These are phyloP conservation scores for Trichoderma sp. DNA, from an alignment of 2,329 filamentous ascomycete species.

Conservation along the genomic window DNA sequence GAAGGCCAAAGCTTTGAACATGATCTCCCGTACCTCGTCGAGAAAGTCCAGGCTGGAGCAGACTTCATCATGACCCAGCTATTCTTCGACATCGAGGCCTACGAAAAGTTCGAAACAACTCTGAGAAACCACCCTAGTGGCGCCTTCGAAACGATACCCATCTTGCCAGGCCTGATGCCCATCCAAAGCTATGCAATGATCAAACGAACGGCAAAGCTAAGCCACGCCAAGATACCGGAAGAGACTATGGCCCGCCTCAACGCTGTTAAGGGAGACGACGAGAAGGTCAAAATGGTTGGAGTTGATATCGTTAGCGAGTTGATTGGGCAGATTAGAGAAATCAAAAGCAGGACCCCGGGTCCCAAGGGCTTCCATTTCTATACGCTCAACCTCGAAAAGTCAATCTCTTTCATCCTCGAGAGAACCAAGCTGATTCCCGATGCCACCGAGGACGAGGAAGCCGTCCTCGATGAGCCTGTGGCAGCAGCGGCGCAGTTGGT, in stretches of 20 bases:
- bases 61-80: constrained; percentile 99
- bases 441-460: constrained; percentile 50
- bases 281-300: constrained; percentile 74
- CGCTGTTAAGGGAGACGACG: constrained; percentile 73
- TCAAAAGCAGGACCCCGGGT: constrained; percentile 54
- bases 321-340: constrained; percentile 70
- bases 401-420: constrained; percentile 89
- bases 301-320: constrained; percentile 83
- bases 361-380: constrained; percentile 94
- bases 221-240: constrained; percentile 78
- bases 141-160: constrained; percentile 79
- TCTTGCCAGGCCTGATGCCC: constrained; percentile 94
- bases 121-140: constrained; percentile 80
- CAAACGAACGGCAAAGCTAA: constrained; percentile 88
- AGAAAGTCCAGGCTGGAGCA: constrained; percentile 87
- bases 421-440: constrained; percentile 77
- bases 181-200: constrained; percentile 97
- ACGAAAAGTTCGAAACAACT: constrained; percentile 72
- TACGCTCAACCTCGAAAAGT: constrained; percentile 93
- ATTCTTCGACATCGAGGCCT: constrained; percentile 87
- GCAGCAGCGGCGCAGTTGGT: constrained; percentile 22
- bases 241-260: constrained; percentile 68
- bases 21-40: constrained; percentile 83
- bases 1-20: constrained; percentile 65
- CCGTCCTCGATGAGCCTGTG: constrained; percentile 45